Percentiles rank a stretch among this genome's conserved stretches.
Conservation (phyloP, 1,284 basidiomycete species). For the Pseudozyma sp. region DNA sequence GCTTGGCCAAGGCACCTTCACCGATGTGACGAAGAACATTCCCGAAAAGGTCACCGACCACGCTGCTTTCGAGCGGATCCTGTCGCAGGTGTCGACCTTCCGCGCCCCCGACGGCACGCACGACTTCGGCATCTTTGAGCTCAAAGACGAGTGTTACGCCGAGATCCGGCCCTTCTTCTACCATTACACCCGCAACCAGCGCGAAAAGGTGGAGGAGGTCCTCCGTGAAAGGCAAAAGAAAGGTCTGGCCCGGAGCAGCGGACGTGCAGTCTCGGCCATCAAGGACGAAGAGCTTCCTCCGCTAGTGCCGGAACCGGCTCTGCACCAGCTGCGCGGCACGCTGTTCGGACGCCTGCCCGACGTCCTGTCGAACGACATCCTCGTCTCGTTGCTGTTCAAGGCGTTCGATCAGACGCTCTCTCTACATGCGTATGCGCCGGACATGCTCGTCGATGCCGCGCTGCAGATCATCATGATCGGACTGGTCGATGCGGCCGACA, state of each 20-base stretch:
- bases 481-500: conserved; percentile 47
- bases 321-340: conserved; percentile 44
- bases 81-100: conserved; percentile 85
- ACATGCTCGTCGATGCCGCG: conserved; percentile 88
- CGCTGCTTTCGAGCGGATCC: conserved; percentile 82
- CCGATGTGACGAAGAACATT: conserved; percentile 89
- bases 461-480: conserved; percentile 73
- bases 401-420: conserved; percentile 46
- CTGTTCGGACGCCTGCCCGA: conserved; percentile 46
- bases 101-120: conserved; percentile 80
- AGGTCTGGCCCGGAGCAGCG: conserved; percentile 28
- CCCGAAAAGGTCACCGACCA: conserved; percentile 91
- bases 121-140: conserved; percentile 87
- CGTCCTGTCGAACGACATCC: conserved; percentile 35
- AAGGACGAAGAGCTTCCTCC: conserved; percentile 47
- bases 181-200: conserved; percentile 93
- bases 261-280: conserved; percentile 24
- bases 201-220: conserved; percentile 89
- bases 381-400: conserved; percentile 53
- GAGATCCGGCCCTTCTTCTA: conserved; percentile 96
- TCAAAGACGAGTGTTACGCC: conserved; percentile 83
- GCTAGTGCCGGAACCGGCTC: conserved; percentile 17
- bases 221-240: conserved; percentile 69
- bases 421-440: conserved; percentile 67
- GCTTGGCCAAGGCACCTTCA: conserved; percentile 87